Percentiles rank a stretch among this genome's conserved stretches.
These are phyloP conservation scores for Hanseniaspora opuntiae DNA, from an alignment of 805 yeast genomes.

Conservation along the genomic window DNA sequence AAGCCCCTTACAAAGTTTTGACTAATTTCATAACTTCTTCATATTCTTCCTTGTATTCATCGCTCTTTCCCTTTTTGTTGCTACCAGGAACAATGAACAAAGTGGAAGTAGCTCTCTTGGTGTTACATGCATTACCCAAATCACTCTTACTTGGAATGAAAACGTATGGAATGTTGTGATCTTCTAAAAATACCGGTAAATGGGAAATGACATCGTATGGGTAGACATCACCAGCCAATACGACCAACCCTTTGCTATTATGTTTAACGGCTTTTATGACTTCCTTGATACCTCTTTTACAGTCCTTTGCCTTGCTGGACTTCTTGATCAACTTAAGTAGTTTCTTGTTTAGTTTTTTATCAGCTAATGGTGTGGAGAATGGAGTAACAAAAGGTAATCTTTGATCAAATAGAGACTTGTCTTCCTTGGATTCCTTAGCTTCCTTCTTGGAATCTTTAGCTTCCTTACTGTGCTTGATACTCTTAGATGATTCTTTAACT, in stretches of 20 bases:
- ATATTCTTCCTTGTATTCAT: slow-evolving; percentile 81
- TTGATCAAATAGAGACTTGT: slow-evolving; percentile 65
- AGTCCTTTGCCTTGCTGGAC: slow-evolving; percentile 96
- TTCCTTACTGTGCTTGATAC: slow-evolving; percentile 29
- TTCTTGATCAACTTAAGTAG: slow-evolving; percentile 90
- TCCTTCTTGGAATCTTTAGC: slow-evolving; percentile 20
- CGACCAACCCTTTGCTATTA: slow-evolving; percentile 93
- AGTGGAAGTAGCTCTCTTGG: slow-evolving; percentile 97
- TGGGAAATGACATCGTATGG: slow-evolving; percentile 96
- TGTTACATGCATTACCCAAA: slow-evolving; percentile 96
- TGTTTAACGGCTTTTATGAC: slow-evolving; percentile 95
- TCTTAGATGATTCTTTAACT: slow-evolving; percentile 8
- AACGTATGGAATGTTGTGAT: slow-evolving; percentile 74
- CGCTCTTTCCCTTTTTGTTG: slow-evolving; percentile 61
- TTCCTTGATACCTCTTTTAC: slow-evolving; percentile 96
- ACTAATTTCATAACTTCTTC: slow-evolving; percentile 94
- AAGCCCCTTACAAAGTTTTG: slow-evolving; percentile 21
- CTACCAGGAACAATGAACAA: slow-evolving; percentile 96
- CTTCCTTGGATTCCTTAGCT: slow-evolving; percentile 26
- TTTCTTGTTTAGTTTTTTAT: slow-evolving; percentile 90
- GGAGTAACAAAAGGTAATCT: slow-evolving; percentile 83
- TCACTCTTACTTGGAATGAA: slow-evolving; percentile 97
- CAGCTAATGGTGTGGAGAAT: slow-evolving; percentile 88
- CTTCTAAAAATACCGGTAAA: slow-evolving; percentile 95
- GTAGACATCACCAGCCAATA: slow-evolving; percentile 95